Base-by-base conservation (phyloP, 2,329 filamentous ascomycete genomes). In the Fusarium veterinarium region DNA sequence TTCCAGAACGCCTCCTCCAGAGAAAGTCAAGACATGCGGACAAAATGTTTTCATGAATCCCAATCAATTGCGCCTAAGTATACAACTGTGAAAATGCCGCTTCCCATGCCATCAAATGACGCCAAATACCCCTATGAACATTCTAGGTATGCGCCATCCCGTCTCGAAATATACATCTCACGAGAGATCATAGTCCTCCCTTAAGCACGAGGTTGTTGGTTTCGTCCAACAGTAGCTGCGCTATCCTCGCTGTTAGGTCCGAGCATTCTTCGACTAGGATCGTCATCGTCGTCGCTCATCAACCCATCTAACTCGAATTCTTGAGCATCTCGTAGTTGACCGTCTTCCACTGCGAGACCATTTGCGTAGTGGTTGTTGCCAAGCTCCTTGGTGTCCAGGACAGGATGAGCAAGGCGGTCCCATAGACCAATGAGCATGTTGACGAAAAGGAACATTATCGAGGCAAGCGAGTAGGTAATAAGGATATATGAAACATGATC, bases 281-380 rank as follows among this genome's bases (percentile, higher is more conserved):
- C 90, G 8, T 92, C 92, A 84, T 97, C 95, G 23, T 97, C 95
- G 48, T 97, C 95, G 64, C 93, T 96, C 80, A 95, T 95, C 42
- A 99, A 83, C 0, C 94, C 95, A 67, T 96, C 94, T 2, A 99
- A 87, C 83, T 98, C 96, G 80, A 97, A 99, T 76, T 97, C 95
- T 79, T 98, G 92, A 0, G 93, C 95, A 79, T 97, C 95, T 35
- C 90, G 87, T 41, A 95, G 85, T 68, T 89, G 89, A 16, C 86
- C 84, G 30, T 90, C 88, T 46, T 87, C 86, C 2, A 82, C 79
- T 2, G 75, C 77, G 16, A 79, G 77, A 9, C 82, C 81, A 49
- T 80, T 81, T 20, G 76, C 64, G 16, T 76, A 76, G 4, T 80
- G 80, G 28, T 83, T 84, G 53, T 84, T 83, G 37, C 75, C 69